A percentile compares a stretch with the other conserved stretches of the same genome.
These are phyloP conservation scores for Yamadazyma friedrichii DNA, from an alignment of 1,139 yeast species.

Conservation along the genomic window DNA sequence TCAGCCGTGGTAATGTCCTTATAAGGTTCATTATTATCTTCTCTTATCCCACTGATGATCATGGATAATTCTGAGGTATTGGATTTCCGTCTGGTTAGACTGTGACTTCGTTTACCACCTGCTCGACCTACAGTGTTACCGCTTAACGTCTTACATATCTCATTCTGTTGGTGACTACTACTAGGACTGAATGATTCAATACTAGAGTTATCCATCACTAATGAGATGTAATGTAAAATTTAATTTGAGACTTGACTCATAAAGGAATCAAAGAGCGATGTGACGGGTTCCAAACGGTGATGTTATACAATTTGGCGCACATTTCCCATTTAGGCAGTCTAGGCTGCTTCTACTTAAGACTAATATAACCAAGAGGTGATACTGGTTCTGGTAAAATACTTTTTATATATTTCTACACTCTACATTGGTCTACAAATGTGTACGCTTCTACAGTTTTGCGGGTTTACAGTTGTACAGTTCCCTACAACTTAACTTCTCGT, in stretches of 20 bases:
- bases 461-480: background rate
- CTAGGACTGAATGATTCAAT: background rate
- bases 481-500: conserved; percentile 1
- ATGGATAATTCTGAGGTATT: conserved; percentile 27
- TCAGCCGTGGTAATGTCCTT: conserved; percentile 22
- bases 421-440: too few species aligned
- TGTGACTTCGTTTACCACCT: background rate
- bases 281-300: too few species aligned
- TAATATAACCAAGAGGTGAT: too few species aligned
- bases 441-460: background rate
- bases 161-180: background rate
- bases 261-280: background rate
- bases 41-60: conserved; percentile 32
- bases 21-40: conserved; percentile 27
- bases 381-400: too few species aligned
- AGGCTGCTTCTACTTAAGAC: too few species aligned
- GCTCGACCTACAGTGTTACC: background rate
- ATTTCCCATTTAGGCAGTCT: too few species aligned
- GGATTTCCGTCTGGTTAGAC: conserved; percentile 9
- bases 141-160: too few species aligned
- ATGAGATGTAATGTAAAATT: too few species aligned
- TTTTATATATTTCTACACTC: too few species aligned
- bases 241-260: too few species aligned
- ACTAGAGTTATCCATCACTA: background rate
- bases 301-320: too few species aligned